Evolutionary conservation across 1,284 basidiomycete species (phyloP), one percentile per base, ranked within the genome.

Genomic region (Sphagnurus paluster): DNA sequence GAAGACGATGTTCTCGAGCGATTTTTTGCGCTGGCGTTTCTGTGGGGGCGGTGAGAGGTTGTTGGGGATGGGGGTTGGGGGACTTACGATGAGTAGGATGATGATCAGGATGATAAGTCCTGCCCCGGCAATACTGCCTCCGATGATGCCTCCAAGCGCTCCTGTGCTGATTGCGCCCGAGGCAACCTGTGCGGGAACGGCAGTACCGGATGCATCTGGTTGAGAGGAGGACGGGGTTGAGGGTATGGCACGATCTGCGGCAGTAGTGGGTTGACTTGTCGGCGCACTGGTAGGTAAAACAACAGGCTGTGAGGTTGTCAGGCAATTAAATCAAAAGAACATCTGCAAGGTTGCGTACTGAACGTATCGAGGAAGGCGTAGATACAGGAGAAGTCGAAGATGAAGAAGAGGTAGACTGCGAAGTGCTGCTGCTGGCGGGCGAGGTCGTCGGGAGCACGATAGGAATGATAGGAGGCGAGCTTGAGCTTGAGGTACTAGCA

Each of bases 11-110:
- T 26, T 24, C 3, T 54, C 54, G 0, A 43, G 24, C 8, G 52
- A 48, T 24, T 52, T 58, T 32, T 28, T 50, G 23, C 56, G 56
- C 41, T 54, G 55, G 19, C 42, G 51, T 28, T 48, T 50, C 56
- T 57, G 32, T 10, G 21, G 14, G 11, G 19, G 24, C 7, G n/a
- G 11, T 29, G n/a, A 34, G 16, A 11, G 13, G 4, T 14, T 10
- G 25, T 29, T 14, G 9, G n/a, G 16, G 21, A 3, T n/a, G 37
- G 9, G 29, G 6, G 38, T 14, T 3, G 14, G 17, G 25, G 16
- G 10, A 48, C 56, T 42, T 44, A 57, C 56, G 11, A 57, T 42
- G 29, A 56, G 17, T n/a, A n/a, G n/a, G 40, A 55, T 46, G 16
- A 52, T 37, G 5, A 53, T 36, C 10, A 54, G 16, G 17, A 42